Evolutionary conservation across 768 basidiomycete species (phyloP), one percentile per base, ranked within the genome.

Genomic region (Boletus fagicola): DNA sequence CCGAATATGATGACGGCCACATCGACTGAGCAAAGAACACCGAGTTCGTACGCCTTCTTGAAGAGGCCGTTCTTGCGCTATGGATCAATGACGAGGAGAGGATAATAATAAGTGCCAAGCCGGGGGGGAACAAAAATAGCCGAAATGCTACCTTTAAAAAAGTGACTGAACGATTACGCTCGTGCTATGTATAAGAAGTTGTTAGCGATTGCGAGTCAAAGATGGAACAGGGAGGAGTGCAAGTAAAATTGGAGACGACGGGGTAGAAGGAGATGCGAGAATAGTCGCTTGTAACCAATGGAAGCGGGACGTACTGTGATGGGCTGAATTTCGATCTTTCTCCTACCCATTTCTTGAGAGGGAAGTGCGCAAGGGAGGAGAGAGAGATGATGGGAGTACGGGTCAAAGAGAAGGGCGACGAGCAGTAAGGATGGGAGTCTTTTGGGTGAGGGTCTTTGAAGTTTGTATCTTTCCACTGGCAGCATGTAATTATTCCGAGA

Each of bases 11-110:
- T 88, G 70, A 93, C 90, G 5, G 89, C 88, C 42, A 93, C 89
- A 65, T 92, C 90, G 63, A 92, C 91, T 15, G 88, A 90, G 70
- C 91, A 93, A 42, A 92, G 82, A 4, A 92, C 90, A n/a, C 90
- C 90, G 59, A 93, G 87, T 74, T 92, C 90, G 68, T 92, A 92
- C 0, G 91, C 90, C 68, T 92, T 92, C 74, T 92, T 92, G 85
- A 93, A 92, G 61, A 93, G 84, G 5, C 90, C 91, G 58, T 90
- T 90, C 78, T 92, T 92, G 65, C 91, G 84, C 91, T 92, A 75
- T 48, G 45, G 63, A 58, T 65, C 46, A 52, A 58, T 62, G 64
- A 48, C 51, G 36, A 51, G 53, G 51, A 61, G 53, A 60, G 52
- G 49, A 63, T 55, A 63, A 66, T 61, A 67, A 74, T 70, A 74